Conservation (phyloP, 441 rosid species). For the Mallotus repandus region DNA sequence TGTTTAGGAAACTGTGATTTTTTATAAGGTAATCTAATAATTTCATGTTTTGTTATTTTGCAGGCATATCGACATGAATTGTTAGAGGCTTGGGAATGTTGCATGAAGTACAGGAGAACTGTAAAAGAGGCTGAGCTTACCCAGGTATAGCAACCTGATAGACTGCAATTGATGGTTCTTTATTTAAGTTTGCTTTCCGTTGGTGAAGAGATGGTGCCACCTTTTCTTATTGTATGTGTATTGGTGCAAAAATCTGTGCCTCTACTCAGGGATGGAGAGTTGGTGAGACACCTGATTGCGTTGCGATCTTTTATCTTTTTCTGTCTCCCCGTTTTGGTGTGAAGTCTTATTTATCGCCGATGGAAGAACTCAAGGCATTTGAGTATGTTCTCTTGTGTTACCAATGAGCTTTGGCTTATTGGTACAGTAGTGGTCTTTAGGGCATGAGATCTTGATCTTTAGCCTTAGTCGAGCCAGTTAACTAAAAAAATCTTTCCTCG, state of each 20-base stretch:
- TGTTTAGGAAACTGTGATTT: background rate
- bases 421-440: too few species aligned
- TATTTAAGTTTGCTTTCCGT: slow-evolving; percentile 2
- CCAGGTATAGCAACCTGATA: slow-evolving; percentile 49
- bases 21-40: slow-evolving; percentile 5
- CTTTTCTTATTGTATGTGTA: slow-evolving; percentile 2
- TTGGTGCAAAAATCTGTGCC: background rate
- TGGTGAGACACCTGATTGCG: background rate
- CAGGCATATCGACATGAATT: slow-evolving; percentile 96
- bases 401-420: too few species aligned
- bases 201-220: background rate
- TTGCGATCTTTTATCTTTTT: background rate
- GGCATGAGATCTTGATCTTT: too few species aligned
- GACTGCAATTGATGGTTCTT: background rate
- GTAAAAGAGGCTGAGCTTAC: slow-evolving; percentile 98
- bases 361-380: background rate
- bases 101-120: slow-evolving; percentile 86
- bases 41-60: slow-evolving; percentile 15
- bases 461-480: too few species aligned
- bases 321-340: background rate
- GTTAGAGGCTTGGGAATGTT: slow-evolving; percentile 92
- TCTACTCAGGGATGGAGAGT: background rate
- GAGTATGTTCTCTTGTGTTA: background rate
- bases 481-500: too few species aligned
- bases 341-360: background rate